Base-by-base conservation (phyloP, 2,329 filamentous ascomycete genomes). In the Pseudocercospora fijiensis region DNA sequence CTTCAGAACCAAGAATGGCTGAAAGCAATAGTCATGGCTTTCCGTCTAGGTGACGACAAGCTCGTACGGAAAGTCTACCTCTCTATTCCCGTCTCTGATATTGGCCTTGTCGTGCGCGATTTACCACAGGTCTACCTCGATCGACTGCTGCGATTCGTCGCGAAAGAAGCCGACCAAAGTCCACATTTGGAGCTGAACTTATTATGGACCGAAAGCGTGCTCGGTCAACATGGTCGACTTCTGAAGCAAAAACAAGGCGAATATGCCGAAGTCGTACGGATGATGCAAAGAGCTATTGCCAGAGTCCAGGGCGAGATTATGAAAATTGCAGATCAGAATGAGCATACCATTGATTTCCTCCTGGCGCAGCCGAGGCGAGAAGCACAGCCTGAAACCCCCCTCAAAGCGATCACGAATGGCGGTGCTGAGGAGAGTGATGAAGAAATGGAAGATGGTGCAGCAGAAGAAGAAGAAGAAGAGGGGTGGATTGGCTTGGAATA, bases 111-210 rank as follows among this genome's bases (percentile, higher is more conserved):
- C 0, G 90, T 96, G 24, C 87, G 86, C 58, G 86, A 90, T 30
- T 80, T 97, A 41, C 95, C 95, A 0, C 84, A 85, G 0, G 90
- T 97, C 27, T 99, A 99, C 76, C 87, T 99, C 5, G 86, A 90
- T 27, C 87, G 91, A 2, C 81, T 98, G 11, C 82, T 99, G 57
- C 89, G 92, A 52, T 96, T 96, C 69, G 90, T 98, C 6, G 92
- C 92, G 2, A 85, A 89, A 9, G 91, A 96, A 73, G 90, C 91
- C 1, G 94, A 98, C 72, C 88, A 94, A 74, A 93, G 90, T 1
- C 94, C 93, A 1, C 94, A 97, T 80, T 85, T 99, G 4, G 95
- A 99, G 78, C 96, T 98, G 78, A 96, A 95, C 72, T 81, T 99
- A 51, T 80, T 94, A 8, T 99, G 95, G 95, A 90, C 97, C 73